Evolutionary conservation across 1,284 basidiomycete species (phyloP), one percentile per base, ranked within the genome.

Genomic region (Marasmius fiardii): DNA sequence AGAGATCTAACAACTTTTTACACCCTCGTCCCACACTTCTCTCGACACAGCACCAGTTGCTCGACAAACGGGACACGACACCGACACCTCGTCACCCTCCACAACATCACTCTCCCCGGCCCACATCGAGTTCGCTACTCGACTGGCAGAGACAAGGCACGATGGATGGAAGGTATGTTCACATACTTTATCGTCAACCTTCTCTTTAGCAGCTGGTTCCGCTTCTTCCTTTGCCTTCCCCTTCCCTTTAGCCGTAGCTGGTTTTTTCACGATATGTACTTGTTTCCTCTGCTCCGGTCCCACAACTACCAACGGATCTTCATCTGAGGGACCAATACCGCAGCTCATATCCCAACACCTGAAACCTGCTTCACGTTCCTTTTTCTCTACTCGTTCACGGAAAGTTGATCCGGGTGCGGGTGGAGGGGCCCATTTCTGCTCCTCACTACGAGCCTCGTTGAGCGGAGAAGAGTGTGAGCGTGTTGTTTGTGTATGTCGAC

Each of bases 71-170:
- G 86, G 84, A 67, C 88, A 90, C 14, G 80, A 79, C 24, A 89
- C 85, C 64, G 85, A 80, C 0, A 83, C 74, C 18, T 51, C 58
- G 11, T 71, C 63, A 10, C 69, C 69, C 20, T 71, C 74, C 10
- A 65, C 70, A 2, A 66, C 64, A 45, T 73, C 66, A 44, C 68
- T 69, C 52, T 76, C 78, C 55, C 80, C 78, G 7, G 72, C 75
- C 28, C 82, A 84, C 68, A 76, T 79, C 16, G 83, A 73, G n/a
- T 31, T 49, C 11, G 85, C 81, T 24, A 88, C 83, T 44, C 88
- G 78, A 68, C 85, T 85, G 14, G 88, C 81, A 59, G 79, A 86
- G n/a, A 91, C 87, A 35, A 91, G 65, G 67, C 88, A 91, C 50
- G 81, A 70, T 10, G 82, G 76, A 64, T 91, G 88, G 74, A 90